Evolutionary conservation across 2,329 filamentous ascomycete genomes (phyloP).

Genomic region (Bipolaris sorokiniana): DNA sequence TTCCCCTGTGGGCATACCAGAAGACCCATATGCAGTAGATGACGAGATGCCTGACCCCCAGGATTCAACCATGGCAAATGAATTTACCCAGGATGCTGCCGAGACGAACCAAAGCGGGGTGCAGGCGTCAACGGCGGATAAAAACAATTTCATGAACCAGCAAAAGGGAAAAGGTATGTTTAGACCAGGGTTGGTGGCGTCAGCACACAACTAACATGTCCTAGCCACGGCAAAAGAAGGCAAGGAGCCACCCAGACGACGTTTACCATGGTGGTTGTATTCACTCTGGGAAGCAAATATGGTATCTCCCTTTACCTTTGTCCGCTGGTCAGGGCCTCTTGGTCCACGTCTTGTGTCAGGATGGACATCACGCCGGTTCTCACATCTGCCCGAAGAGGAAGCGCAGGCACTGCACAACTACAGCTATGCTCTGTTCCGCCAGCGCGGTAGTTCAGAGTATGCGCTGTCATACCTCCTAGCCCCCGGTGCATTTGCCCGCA

Average conservation of each 20-base stretch:
- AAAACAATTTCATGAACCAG: slow-evolving; percentile 63
- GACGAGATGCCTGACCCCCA: slow-evolving; percentile 78
- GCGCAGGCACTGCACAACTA: slow-evolving; percentile 88
- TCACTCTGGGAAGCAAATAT: slow-evolving; percentile 95
- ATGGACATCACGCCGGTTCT: slow-evolving; percentile 93
- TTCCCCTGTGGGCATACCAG: slow-evolving; percentile 91
- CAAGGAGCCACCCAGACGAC: slow-evolving; percentile 61
- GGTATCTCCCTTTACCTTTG: slow-evolving; percentile 88
- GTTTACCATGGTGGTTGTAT: slow-evolving; percentile 82
- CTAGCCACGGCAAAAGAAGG: slow-evolving; percentile 38
- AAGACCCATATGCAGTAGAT: slow-evolving; percentile 87
- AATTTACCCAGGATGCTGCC: slow-evolving; percentile 78
- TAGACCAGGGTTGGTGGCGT: background rate
- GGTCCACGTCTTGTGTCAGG: slow-evolving; percentile 91
- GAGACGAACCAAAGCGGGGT: slow-evolving; percentile 68
- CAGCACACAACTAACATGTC: background rate
- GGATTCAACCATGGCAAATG: slow-evolving; percentile 74
- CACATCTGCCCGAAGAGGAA: slow-evolving; percentile 80
- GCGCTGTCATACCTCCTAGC: slow-evolving; percentile 90
- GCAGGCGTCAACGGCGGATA: slow-evolving; percentile 66
- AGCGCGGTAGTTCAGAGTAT: slow-evolving; percentile 92
- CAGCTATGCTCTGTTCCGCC: slow-evolving; percentile 90
- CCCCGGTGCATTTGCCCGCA: slow-evolving; percentile 88
- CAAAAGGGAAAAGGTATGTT: slow-evolving; percentile 45
- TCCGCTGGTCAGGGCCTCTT: slow-evolving; percentile 85